A percentile compares a stretch with the other conserved stretches of the same genome.
Evolutionary conservation across 148 eudicot genomes (phyloP).

Genomic region (Arctostaphylos glauca): DNA sequence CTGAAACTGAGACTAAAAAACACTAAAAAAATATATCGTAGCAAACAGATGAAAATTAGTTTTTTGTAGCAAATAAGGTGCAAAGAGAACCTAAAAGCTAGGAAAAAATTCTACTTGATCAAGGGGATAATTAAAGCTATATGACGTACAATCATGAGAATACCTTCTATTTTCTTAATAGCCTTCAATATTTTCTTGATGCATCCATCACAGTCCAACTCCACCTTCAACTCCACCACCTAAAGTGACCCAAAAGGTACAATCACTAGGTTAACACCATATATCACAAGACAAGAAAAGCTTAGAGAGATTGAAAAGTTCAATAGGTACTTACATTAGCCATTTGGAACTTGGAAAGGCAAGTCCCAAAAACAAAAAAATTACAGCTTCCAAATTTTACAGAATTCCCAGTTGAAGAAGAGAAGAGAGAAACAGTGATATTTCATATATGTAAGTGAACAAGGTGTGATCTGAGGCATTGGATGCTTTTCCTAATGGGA

Average conservation of each 20-base stretch:
- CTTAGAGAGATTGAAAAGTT: not conserved
- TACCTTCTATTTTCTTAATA: constrained; percentile 90
- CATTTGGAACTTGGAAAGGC: constrained; percentile 14
- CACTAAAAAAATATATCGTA: not conserved
- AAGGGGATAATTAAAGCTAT: not conserved
- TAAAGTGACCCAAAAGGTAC: constrained; percentile 11
- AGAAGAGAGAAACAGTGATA: not conserved
- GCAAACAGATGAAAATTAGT: not conserved
- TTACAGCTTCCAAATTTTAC: not conserved
- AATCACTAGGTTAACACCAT: not conserved
- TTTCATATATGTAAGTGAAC: not conserved
- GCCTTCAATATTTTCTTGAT: constrained; percentile 93
- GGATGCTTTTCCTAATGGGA: constrained; percentile 18
- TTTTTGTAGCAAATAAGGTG: not conserved
- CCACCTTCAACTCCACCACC: constrained; percentile 94
- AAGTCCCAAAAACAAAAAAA: not conserved
- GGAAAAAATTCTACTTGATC: not conserved
- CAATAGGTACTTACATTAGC: constrained; percentile 20
- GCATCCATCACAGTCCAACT: constrained; percentile 89
- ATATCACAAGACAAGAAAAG: not conserved
- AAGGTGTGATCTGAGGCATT: not conserved
- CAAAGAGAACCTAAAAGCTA: not conserved
- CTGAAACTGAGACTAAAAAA: not conserved
- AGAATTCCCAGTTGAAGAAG: not conserved
- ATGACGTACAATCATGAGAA: not conserved